phyloP scores from a whole-genome alignment of 306 rosid genomes.

The Ormosia emarginata region DNA sequence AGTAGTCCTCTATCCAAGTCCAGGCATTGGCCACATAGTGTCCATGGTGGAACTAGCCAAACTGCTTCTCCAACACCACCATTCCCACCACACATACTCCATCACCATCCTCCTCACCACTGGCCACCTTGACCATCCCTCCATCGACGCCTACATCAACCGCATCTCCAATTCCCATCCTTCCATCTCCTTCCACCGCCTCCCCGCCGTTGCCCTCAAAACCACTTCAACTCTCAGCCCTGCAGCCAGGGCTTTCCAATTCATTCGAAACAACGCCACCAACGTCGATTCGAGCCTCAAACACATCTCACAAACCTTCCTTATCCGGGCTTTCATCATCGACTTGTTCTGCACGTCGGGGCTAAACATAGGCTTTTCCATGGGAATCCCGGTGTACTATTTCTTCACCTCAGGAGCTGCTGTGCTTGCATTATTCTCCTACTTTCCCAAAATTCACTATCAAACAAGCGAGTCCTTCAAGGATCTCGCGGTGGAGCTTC shows the following conservation, averaged over 20 bases:
- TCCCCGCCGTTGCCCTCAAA: neutral
- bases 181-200: slow-evolving; percentile 25
- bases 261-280: neutral
- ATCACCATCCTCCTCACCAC: slow-evolving; percentile 24
- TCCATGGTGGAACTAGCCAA: slow-evolving; percentile 26
- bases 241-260: neutral
- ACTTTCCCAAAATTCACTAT: neutral
- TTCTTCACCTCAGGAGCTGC: slow-evolving; percentile 33
- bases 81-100: neutral
- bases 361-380: neutral
- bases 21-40: slow-evolving; percentile 21
- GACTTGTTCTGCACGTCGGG: slow-evolving; percentile 28
- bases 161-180: slow-evolving; percentile 21
- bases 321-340: neutral
- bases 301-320: neutral
- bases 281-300: slow-evolving; percentile 4
- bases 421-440: neutral
- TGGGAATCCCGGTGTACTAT: slow-evolving; percentile 17
- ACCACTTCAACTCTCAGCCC: neutral
- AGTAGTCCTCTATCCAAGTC: slow-evolving; percentile 19
- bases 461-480: neutral
- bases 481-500: slow-evolving; percentile 17
- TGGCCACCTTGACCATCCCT: slow-evolving; percentile 5
- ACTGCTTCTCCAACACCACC: neutral
- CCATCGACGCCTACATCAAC: slow-evolving; percentile 10